Conservation (phyloP, 192 early-diverging fungal species). For the Coemansia sp. region DNA sequence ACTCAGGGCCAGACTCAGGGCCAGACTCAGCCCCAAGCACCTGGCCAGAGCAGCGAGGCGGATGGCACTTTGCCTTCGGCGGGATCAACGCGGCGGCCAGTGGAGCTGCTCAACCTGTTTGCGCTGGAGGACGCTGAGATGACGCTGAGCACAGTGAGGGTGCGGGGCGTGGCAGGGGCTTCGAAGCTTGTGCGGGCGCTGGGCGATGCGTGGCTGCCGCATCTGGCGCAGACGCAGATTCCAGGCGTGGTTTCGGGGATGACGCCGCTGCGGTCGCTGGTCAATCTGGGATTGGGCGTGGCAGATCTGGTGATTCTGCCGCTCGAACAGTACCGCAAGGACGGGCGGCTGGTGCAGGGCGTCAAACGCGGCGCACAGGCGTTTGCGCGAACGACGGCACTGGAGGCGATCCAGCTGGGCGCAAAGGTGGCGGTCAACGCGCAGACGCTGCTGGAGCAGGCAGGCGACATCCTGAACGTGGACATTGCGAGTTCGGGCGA, state of each 20-base stretch:
- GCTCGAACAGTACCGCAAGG: conserved; percentile 88
- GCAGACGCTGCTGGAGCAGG: conserved; percentile 85
- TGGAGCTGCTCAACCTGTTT: conserved; percentile 85
- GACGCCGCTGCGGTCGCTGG: conserved; percentile 81
- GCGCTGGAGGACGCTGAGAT: conserved; percentile 90
- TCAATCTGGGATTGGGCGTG: conserved; percentile 87
- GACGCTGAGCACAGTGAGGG: conserved; percentile 70
- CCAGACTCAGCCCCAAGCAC: background rate
- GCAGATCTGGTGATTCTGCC: conserved; percentile 91
- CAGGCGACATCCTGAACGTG: conserved; percentile 74
- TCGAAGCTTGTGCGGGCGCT: conserved; percentile 65
- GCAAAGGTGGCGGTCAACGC: conserved; percentile 86
- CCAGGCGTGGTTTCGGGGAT: conserved; percentile 88
- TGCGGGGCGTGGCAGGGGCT: conserved; percentile 78
- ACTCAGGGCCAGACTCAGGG: background rate
- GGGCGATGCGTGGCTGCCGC: conserved; percentile 80
- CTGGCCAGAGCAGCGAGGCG: no score
- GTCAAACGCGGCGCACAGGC: conserved; percentile 85
- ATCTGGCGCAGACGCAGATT: conserved; percentile 89
- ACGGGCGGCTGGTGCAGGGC: conserved; percentile 86
- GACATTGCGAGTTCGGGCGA: conserved; percentile 32
- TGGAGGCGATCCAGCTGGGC: conserved; percentile 87
- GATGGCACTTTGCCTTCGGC: no score
- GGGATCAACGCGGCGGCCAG: conserved; percentile 9
- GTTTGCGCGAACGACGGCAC: conserved; percentile 85